Evolutionary conservation across 257 asterid species (phyloP), one percentile per base, ranked within the genome.

Genomic region (Osmanthus fragrans): DNA sequence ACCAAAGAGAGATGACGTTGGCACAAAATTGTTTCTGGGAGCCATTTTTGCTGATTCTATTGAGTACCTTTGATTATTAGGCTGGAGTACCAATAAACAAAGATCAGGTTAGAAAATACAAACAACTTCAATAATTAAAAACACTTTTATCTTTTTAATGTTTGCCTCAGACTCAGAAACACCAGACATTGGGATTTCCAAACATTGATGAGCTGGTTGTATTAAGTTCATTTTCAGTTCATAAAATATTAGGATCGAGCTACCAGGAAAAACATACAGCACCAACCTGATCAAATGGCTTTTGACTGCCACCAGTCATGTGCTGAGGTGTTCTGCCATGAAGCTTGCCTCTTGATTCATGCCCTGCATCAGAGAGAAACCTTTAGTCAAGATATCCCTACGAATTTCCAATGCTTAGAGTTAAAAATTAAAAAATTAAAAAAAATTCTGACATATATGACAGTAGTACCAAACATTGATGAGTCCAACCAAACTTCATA

Each of bases 271-370:
- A 60, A 25, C 68, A 58, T 71, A 42, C 42, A 60, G 51, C 70
- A 76, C 68, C 72, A 78, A 90, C 93, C 93, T 88, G 88, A 80
- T 82, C 80, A 33, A 67, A 80, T 72, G 86, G 86, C 73, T 67
- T 77, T 73, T 79, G 87, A 71, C 76, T 36, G 72, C 80, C 83
- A 34, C 80, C 81, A 73, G 82, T 69, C 77, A 69, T 49, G n/a
- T 73, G 75, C 73, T 80, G 79, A 56, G 85, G 76, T 72, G 80
- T 74, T 77, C 75, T 85, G 42, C 83, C 84, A 13, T 77, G 86
- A 85, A 70, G 86, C 92, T 91, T 79, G 60, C 77, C 84, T 75
- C 77, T 82, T 49, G 72, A 75, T 65, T 82, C 92, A 75, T 82
- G 80, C 67, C 92, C 97, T 87, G 86, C 81, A 81, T 34, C n/a